Percentiles rank a stretch among this genome's conserved stretches.
These are phyloP conservation scores for Grosmannia huntii DNA, from an alignment of 2,329 filamentous ascomycete species.

Conservation along the genomic window DNA sequence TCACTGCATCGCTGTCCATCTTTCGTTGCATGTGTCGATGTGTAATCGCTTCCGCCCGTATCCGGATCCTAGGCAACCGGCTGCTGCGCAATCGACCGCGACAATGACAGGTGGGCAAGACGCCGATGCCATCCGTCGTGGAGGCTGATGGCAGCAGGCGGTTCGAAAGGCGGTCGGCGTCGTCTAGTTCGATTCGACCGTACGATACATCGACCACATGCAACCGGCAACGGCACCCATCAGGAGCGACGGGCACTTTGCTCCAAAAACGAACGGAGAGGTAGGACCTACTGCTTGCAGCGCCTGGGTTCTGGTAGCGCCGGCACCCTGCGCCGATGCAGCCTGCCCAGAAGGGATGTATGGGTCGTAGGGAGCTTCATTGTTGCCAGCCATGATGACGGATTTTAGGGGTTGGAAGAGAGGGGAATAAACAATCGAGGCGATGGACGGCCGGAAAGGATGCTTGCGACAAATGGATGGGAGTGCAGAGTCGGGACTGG, in stretches of 20 bases:
- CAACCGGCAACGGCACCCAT: not conserved
- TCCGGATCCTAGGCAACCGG: not conserved
- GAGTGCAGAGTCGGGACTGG: not conserved
- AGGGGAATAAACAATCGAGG: not conserved
- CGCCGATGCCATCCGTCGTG: not conserved
- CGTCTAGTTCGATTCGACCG: not conserved
- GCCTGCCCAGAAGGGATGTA: slow-evolving; percentile 66
- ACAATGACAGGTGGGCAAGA: not conserved
- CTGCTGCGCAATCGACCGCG: not conserved
- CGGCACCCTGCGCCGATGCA: slow-evolving; percentile 28
- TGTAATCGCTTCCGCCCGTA: not conserved
- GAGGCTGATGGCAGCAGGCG: not conserved
- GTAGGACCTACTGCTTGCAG: slow-evolving; percentile 68
- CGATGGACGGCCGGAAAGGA: not conserved
- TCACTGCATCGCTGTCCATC: not conserved
- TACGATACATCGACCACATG: not conserved
- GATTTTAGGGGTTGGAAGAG: not conserved
- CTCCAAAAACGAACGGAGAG: slow-evolving; percentile 4
- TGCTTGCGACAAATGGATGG: not conserved
- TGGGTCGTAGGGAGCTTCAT: slow-evolving; percentile 64
- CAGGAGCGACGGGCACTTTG: not conserved
- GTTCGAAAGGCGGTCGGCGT: not conserved
- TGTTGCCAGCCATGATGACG: slow-evolving; percentile 33
- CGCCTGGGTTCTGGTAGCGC: slow-evolving; percentile 43
- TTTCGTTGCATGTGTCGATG: not conserved